Evolutionary conservation across 2,329 filamentous ascomycete species (phyloP).

Genomic region (Aspergillus brasiliensis): DNA sequence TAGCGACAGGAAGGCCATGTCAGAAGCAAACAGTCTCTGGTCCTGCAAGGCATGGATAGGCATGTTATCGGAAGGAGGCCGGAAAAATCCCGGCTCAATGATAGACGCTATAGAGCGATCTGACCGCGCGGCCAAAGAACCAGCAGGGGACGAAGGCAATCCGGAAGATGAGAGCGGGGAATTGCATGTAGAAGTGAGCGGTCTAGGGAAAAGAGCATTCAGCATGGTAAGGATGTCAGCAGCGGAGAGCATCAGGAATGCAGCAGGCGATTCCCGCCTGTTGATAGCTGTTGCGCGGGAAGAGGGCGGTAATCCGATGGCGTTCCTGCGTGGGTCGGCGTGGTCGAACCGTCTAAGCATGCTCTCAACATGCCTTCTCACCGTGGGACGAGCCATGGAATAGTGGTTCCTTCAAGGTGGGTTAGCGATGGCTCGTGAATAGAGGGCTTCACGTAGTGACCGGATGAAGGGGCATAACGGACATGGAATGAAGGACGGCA

Average conservation of each 20-base stretch:
- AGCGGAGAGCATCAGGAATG: constrained; percentile 77
- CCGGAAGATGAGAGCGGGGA: constrained; percentile 31
- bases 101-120: constrained; percentile 22
- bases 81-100: constrained; percentile 37
- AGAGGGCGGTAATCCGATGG: constrained; percentile 46
- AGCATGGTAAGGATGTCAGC: constrained; percentile 78
- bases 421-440: neutral
- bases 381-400: constrained; percentile 35
- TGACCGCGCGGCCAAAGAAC: constrained; percentile 20
- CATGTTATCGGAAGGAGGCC: constrained; percentile 30
- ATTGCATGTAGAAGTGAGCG: constrained; percentile 28
- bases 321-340: constrained; percentile 7
- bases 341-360: constrained; percentile 39
- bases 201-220: constrained; percentile 74
- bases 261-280: constrained; percentile 38
- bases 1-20: constrained; percentile 30
- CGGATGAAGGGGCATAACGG: constrained; percentile 40
- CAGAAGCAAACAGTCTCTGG: constrained; percentile 34
- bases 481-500: constrained; percentile 72
- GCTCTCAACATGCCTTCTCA: constrained; percentile 39
- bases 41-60: constrained; percentile 27
- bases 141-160: constrained; percentile 24
- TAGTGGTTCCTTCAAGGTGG: constrained; percentile 35
- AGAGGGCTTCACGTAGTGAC: constrained; percentile 2
- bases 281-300: constrained; percentile 51